Conservation (phyloP, 2,329 filamentous ascomycete genomes). For the Exophiala phaeomuriformis region DNA sequence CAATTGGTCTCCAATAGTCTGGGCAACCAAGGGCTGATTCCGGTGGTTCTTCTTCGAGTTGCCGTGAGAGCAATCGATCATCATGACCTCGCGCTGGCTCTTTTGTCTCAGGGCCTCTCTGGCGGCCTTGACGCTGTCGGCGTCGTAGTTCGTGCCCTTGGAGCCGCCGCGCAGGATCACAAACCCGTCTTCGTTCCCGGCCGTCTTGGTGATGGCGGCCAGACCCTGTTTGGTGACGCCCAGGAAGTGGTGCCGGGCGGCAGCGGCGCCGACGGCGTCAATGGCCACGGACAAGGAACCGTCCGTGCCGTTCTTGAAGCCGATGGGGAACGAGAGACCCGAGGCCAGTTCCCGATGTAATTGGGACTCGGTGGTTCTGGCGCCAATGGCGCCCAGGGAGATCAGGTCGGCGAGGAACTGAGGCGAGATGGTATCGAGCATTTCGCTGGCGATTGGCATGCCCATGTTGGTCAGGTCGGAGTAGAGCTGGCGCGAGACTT, state of each 20-base stretch:
- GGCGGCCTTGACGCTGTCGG: constrained; percentile 72
- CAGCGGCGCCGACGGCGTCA: constrained; percentile 88
- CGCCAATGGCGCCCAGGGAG: constrained; percentile 86
- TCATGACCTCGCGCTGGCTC: constrained; percentile 67
- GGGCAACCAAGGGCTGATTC: constrained; percentile 93
- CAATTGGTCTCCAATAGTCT: constrained; percentile 74
- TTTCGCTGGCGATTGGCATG: constrained; percentile 94
- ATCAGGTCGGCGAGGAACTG: constrained; percentile 92
- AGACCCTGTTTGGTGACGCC: constrained; percentile 95
- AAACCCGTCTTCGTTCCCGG: constrained; percentile 94
- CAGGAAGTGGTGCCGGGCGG: constrained; percentile 90
- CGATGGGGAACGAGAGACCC: constrained; percentile 91
- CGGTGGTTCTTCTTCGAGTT: constrained; percentile 94
- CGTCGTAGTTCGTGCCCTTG: constrained; percentile 89
- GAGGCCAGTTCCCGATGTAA: constrained; percentile 90
- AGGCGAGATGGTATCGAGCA: constrained; percentile 95
- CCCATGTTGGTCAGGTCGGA: constrained; percentile 83
- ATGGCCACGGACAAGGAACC: constrained; percentile 82
- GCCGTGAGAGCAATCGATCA: constrained; percentile 98
- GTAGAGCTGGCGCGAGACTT: constrained; percentile 80
- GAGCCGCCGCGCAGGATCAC: constrained; percentile 90
- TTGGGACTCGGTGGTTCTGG: constrained; percentile 94
- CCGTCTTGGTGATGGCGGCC: constrained; percentile 87
- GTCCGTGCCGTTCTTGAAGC: constrained; percentile 99
- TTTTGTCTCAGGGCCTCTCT: constrained; percentile 71